phyloP scores from a whole-genome alignment of 2,329 filamentous ascomycete species.

The Xylogone sp. region DNA sequence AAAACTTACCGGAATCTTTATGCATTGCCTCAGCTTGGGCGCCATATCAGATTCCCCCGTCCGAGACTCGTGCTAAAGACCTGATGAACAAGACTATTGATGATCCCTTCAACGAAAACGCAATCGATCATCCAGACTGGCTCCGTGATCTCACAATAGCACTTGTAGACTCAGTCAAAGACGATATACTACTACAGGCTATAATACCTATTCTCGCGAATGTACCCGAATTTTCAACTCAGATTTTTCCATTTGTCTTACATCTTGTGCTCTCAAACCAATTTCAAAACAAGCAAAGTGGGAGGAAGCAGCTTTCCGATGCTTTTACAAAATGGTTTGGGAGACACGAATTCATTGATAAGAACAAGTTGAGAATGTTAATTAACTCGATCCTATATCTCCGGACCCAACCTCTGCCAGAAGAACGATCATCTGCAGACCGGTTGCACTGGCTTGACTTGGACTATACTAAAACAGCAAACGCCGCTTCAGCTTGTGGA shows the following conservation, averaged over 20 bases:
- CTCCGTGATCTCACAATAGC: conserved; percentile 56
- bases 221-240: conserved; percentile 67
- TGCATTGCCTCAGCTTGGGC: conserved; percentile 54
- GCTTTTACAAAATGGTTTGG: conserved; percentile 63
- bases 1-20: conserved; percentile 48
- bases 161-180: conserved; percentile 54
- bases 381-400: conserved; percentile 83
- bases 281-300: conserved; percentile 53
- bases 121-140: conserved; percentile 52
- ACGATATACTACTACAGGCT: conserved; percentile 66
- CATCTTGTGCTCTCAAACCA: conserved; percentile 76
- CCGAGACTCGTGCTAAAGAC: conserved; percentile 35
- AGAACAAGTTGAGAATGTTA: conserved; percentile 66
- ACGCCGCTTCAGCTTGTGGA: conserved; percentile 70
- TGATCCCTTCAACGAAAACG: conserved; percentile 15
- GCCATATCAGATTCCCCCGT: conserved; percentile 50
- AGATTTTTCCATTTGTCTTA: conserved; percentile 77
- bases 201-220: conserved; percentile 62
- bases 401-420: conserved; percentile 71
- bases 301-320: conserved; percentile 62
- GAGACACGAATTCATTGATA: conserved; percentile 38
- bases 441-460: conserved; percentile 82
- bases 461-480: conserved; percentile 66
- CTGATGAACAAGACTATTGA: conserved; percentile 6
- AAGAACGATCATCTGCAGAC: conserved; percentile 75